These are phyloP conservation scores for Ascochyta pisi DNA, from an alignment of 2,329 filamentous ascomycete species.

Conservation along the genomic window DNA sequence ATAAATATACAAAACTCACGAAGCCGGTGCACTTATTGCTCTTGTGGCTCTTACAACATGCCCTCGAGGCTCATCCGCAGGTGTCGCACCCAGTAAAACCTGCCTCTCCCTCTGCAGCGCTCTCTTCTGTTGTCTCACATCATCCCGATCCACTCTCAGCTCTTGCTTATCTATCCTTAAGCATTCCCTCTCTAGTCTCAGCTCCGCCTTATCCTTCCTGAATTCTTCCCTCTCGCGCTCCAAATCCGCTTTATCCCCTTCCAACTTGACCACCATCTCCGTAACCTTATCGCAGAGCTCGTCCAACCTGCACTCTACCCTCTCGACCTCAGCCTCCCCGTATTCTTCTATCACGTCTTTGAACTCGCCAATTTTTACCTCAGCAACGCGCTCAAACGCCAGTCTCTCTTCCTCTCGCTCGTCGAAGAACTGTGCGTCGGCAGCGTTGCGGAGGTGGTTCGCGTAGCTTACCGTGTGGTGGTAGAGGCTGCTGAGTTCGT, in stretches of 20 bases:
- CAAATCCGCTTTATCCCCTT: not conserved
- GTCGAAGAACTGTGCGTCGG: slow-evolving; percentile 15
- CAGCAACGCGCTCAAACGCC: not conserved
- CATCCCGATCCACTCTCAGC: not conserved
- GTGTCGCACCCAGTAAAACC: not conserved
- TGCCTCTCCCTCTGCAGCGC: not conserved
- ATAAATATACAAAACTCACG: no score
- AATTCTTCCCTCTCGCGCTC: not conserved
- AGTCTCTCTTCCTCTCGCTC: not conserved
- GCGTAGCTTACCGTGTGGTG: slow-evolving; percentile 9
- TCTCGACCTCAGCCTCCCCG: not conserved
- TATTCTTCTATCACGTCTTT: not conserved
- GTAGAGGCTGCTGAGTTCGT: slow-evolving; percentile 6
- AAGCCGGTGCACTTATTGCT: not conserved
- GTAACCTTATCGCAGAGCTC: not conserved
- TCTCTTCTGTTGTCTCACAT: not conserved
- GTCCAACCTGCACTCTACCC: not conserved
- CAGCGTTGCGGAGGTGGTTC: slow-evolving; percentile 4
- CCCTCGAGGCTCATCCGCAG: not conserved
- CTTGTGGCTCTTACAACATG: not conserved
- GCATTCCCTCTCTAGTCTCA: not conserved
- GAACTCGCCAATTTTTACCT: not conserved
- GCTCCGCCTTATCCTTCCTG: not conserved
- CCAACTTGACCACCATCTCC: not conserved
- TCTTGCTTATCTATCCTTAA: not conserved